Conservation (phyloP, 2,329 filamentous ascomycete species). For the Ophiocordyceps camponoti-rufipedis region DNA sequence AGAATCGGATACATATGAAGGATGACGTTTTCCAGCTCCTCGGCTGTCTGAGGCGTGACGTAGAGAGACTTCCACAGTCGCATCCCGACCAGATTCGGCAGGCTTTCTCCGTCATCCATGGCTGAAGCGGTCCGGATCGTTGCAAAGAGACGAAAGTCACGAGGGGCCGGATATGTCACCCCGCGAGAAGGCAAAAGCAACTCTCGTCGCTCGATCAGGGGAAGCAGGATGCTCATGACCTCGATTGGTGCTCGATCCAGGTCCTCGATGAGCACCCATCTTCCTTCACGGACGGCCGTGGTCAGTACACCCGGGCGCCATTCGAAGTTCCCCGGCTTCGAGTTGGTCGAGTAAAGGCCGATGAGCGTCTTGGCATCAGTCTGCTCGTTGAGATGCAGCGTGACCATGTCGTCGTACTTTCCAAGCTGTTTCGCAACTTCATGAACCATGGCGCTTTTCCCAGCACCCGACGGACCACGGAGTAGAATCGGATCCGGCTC, state of each 20-base stretch:
- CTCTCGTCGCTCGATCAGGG: slow-evolving; percentile 83
- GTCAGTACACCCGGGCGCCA: slow-evolving; percentile 91
- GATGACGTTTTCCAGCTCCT: slow-evolving; percentile 62
- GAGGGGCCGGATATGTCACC: slow-evolving; percentile 65
- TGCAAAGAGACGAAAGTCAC: slow-evolving; percentile 79
- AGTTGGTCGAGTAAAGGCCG: slow-evolving; percentile 81
- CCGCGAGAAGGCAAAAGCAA: slow-evolving; percentile 78
- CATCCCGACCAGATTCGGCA: slow-evolving; percentile 61
- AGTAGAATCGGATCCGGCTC: slow-evolving; percentile 57
- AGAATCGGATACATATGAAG: slow-evolving; percentile 52
- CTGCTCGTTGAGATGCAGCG: slow-evolving; percentile 91
- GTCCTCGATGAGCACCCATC: slow-evolving; percentile 96
- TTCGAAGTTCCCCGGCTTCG: slow-evolving; percentile 71
- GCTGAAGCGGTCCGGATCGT: slow-evolving; percentile 68
- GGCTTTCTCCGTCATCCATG: slow-evolving; percentile 44
- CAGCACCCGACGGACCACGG: slow-evolving; percentile 66
- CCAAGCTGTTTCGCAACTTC: slow-evolving; percentile 67
- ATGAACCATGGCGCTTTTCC: slow-evolving; percentile 76
- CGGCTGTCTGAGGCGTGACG: slow-evolving; percentile 43
- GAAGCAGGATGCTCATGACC: slow-evolving; percentile 80
- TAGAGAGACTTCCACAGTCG: slow-evolving; percentile 73
- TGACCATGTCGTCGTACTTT: slow-evolving; percentile 70
- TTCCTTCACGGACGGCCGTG: slow-evolving; percentile 79
- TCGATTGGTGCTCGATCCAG: slow-evolving; percentile 88
- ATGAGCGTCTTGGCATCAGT: slow-evolving; percentile 94